Conservation (phyloP, 495 filamentous ascomycete species). For the Penicillium fimorum region DNA sequence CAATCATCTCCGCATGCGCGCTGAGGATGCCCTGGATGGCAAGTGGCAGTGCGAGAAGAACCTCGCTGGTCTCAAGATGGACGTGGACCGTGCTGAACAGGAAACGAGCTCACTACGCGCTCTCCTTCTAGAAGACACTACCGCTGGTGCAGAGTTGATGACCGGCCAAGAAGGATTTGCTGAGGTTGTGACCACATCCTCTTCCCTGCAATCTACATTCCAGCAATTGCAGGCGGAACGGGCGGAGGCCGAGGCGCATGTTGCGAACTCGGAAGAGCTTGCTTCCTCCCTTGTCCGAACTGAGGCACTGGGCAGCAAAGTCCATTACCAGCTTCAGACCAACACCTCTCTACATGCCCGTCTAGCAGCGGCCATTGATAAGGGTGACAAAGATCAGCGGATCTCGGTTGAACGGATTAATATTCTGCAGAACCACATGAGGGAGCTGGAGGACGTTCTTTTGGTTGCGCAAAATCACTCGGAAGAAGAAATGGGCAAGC, state of each 20-base stretch:
- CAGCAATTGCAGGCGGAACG: conserved; percentile 77
- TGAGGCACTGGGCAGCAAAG: conserved; percentile 71
- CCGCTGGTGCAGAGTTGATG: conserved; percentile 53
- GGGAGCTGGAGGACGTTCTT: conserved; percentile 78
- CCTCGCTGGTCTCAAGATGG: conserved; percentile 89
- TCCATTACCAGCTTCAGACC: conserved; percentile 71
- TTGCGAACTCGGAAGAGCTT: conserved; percentile 64
- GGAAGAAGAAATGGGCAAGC: conserved; percentile 75
- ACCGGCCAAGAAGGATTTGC: conserved; percentile 46
- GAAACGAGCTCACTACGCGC: conserved; percentile 79
- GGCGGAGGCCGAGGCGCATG: conserved; percentile 62
- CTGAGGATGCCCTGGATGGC: conserved; percentile 92
- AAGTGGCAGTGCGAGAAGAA: conserved; percentile 97
- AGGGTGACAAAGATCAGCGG: conserved; percentile 83
- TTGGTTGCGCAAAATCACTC: conserved; percentile 79
- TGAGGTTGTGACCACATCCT: conserved; percentile 58
- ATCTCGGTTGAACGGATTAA: conserved; percentile 77
- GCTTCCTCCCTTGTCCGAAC: conserved; percentile 69
- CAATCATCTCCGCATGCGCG: conserved; percentile 76
- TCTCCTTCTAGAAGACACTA: conserved; percentile 82
- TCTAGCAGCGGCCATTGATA: conserved; percentile 80
- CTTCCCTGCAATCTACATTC: conserved; percentile 76
- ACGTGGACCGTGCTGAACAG: conserved; percentile 91
- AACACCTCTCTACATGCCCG: conserved; percentile 74
- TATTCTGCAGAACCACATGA: conserved; percentile 74